Conservation (phyloP, 1,284 basidiomycete genomes). For the Puccinia novopanici region DNA sequence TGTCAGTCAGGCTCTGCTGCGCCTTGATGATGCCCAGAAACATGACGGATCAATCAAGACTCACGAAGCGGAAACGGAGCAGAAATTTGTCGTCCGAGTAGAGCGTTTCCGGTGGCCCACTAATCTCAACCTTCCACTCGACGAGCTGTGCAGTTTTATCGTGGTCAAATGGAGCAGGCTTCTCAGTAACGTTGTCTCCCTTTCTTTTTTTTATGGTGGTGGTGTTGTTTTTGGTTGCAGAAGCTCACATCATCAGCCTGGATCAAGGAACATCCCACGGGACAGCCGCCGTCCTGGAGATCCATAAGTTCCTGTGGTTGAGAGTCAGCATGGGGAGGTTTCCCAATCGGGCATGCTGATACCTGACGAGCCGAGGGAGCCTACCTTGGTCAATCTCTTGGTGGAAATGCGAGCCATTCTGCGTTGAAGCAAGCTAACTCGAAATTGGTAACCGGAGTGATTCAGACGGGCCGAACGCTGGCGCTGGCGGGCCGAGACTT, state of each 20-base stretch:
- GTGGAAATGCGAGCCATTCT: conserved; percentile 44
- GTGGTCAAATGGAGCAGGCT: too few relatives aligned
- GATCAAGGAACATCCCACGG: conserved; percentile 64
- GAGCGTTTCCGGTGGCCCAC: conserved; percentile 44
- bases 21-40: too few relatives aligned
- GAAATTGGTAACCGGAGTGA: too few relatives aligned
- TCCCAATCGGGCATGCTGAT: not conserved
- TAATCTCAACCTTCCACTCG: conserved; percentile 43
- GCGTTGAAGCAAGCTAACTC: not conserved
- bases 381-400: conserved; percentile 40
- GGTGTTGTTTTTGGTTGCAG: not conserved
- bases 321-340: not conserved
- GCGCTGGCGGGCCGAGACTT: too few relatives aligned
- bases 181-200: not conserved
- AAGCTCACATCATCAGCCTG: conserved; percentile 41
- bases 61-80: conserved; percentile 41
- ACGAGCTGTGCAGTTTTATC: conserved; percentile 65
- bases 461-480: too few relatives aligned
- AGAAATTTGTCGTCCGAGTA: conserved; percentile 38
- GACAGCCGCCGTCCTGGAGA: conserved; percentile 70
- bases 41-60: not conserved
- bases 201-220: too few relatives aligned
- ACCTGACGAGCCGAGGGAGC: not conserved
- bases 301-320: conserved; percentile 66
- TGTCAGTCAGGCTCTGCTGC: not conserved